Evolutionary conservation across 768 basidiomycete genomes (phyloP).

Genomic region (Austroboletus eburneus): DNA sequence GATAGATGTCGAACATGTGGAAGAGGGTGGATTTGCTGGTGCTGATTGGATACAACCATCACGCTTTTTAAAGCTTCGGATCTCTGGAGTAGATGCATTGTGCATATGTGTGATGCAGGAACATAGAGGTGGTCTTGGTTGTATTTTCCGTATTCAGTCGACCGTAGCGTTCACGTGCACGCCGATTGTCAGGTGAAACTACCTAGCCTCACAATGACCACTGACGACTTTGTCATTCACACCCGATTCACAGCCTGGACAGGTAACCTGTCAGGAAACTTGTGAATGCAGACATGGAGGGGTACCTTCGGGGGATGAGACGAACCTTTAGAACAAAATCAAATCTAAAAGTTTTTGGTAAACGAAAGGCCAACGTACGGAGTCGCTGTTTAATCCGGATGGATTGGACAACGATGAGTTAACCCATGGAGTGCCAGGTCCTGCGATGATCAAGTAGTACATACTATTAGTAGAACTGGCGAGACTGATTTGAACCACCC

Average conservation of each 20-base stretch:
- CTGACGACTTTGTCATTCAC: not conserved
- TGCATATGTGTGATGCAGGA: not conserved
- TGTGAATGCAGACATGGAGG: not conserved
- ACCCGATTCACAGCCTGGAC: not conserved
- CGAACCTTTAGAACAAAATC: not conserved
- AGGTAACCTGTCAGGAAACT: not conserved
- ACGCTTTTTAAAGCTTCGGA: constrained; percentile 2
- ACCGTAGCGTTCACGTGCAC: not conserved
- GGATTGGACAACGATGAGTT: not conserved
- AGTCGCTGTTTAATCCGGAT: not conserved
- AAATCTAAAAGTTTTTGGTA: not conserved
- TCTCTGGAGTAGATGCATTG: not conserved
- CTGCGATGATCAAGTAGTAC: too few relatives aligned
- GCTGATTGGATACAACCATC: not conserved
- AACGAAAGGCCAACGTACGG: not conserved
- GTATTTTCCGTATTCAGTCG: not conserved
- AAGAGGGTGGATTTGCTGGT: not conserved
- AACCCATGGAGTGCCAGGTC: too few relatives aligned
- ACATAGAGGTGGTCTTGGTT: not conserved
- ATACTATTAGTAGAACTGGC: too few relatives aligned
- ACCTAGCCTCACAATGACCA: not conserved
- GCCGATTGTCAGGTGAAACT: not conserved
- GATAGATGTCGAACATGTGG: constrained; percentile 13
- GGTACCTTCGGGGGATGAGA: not conserved
- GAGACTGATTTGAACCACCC: too few relatives aligned